phyloP scores from a whole-genome alignment of 352 stramenopile species.

The Globisporangium carolinianum region DNA sequence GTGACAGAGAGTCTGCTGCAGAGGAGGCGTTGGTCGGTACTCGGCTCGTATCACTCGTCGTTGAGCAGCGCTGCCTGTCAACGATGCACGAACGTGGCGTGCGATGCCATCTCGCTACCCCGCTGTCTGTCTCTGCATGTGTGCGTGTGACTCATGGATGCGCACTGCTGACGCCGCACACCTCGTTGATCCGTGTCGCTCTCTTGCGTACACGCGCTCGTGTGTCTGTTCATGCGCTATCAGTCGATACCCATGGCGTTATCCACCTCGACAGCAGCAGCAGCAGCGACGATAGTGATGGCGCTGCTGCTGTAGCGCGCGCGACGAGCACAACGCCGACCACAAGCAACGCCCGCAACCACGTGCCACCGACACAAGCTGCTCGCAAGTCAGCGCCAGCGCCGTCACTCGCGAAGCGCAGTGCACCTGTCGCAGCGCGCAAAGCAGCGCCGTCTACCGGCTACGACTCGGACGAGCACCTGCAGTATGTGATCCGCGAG shows the following conservation, averaged over 20 bases:
- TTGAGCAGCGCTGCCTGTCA: neutral
- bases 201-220: neutral
- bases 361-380: constrained; percentile 1
- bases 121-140: neutral
- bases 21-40: neutral
- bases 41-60: neutral
- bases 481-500: constrained; percentile 11
- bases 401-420: neutral
- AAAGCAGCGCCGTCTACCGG: constrained; percentile 4
- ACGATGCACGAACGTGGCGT: neutral
- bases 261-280: constrained; percentile 15
- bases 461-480: constrained; percentile 13
- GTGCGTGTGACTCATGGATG: no score
- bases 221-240: neutral
- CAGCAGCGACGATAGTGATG: constrained; percentile 2
- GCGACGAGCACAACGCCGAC: neutral
- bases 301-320: neutral
- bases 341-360: neutral
- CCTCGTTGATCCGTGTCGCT: neutral
- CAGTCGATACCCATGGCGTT: constrained; percentile 15
- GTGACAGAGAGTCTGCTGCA: neutral
- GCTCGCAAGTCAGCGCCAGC: constrained; percentile 7
- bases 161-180: no score
- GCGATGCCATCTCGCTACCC: neutral
- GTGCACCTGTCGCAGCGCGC: constrained; percentile 4